Base-by-base conservation (phyloP, 495 filamentous ascomycete species). In the Sporormia fimetaria region DNA sequence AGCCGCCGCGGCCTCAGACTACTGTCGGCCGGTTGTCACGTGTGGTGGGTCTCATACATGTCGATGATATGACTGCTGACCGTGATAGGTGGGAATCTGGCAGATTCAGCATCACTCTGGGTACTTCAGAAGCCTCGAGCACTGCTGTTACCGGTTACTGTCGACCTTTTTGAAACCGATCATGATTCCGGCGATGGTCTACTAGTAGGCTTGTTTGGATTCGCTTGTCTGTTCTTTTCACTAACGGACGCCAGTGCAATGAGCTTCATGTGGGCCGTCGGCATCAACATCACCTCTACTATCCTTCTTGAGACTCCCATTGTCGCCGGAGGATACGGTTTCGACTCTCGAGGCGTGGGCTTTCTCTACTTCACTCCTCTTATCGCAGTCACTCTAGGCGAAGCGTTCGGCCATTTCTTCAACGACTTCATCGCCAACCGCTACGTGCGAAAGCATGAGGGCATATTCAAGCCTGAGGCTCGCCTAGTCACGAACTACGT, bases 61-160 rank as follows among this genome's bases (percentile, higher is more conserved):
- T n/a, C n/a, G n/a, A n/a, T n/a, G n/a, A n/a, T n/a, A n/a, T n/a
- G n/a, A n/a, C n/a, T n/a, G n/a, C n/a, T n/a, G n/a, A n/a, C n/a
- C n/a, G n/a, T n/a, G n/a, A n/a, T n/a, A n/a, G n/a, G n/a, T n/a
- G 87, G 54, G 74, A 77, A 59, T 87, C 75, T 17, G 76, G 75
- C 22, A 85, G 61, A 58, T 87, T 62, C 46, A 67, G 56, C 61
- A 79, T 86, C 3, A 94, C 18, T 32, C 23, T 1, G 47, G 47
- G 11, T 51, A 51, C 31, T 51, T 51, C 47, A 51, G 45, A 41
- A 40, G 24, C 0, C 17, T 21, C 9, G 8, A 30, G 25, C 40
- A 51, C 14, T 44, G 38, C 22, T 51, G 41, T 22, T 25, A 16
- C 7, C 40, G 47, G 10, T 34, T 51, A 61, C 63, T 8, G 17